phyloP scores from a whole-genome alignment of 495 filamentous ascomycete species.

The Penicillium macrosclerotiorum region DNA sequence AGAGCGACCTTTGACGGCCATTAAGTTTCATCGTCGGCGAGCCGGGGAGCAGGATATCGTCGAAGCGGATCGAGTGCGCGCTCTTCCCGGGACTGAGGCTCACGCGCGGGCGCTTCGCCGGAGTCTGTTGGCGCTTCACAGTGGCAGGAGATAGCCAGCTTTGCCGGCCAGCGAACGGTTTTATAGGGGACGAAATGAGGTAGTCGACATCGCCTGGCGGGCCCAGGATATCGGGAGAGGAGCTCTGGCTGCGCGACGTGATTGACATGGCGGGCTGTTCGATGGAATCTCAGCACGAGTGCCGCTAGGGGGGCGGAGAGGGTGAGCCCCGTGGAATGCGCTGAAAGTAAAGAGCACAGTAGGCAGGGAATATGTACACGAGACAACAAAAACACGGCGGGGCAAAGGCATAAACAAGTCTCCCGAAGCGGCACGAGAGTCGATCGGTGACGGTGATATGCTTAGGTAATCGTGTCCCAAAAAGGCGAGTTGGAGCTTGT shows the following conservation, averaged over 20 bases:
- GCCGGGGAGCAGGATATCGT: constrained; percentile 45
- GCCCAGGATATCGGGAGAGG: constrained; percentile 48
- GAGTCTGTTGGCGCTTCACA: constrained; percentile 31
- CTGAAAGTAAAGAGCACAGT: constrained; percentile 1
- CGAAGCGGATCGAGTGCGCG: constrained; percentile 44
- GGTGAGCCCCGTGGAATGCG: constrained; percentile 25
- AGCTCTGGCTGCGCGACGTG: constrained; percentile 39
- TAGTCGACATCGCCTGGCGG: constrained; percentile 47
- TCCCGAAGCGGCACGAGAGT: constrained; percentile 32
- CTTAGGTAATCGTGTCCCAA: constrained; percentile 19
- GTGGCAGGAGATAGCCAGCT: constrained; percentile 43
- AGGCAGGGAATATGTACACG: constrained; percentile 1
- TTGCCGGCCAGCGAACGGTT: constrained; percentile 41
- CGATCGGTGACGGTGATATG: background rate
- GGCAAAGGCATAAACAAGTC: constrained; percentile 37
- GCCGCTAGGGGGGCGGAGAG: constrained; percentile 23
- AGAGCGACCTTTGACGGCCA: constrained; percentile 31
- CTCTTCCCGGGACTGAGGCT: constrained; percentile 40
- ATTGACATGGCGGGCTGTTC: constrained; percentile 25
- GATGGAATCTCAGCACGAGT: constrained; percentile 28
- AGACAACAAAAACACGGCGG: constrained; percentile 22
- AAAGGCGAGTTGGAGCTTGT: constrained; percentile 3
- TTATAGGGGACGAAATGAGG: constrained; percentile 44
- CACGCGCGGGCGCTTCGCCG: constrained; percentile 36
- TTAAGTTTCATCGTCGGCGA: constrained; percentile 38